A percentile compares a stretch with the other conserved stretches of the same genome.
Evolutionary conservation across 2,329 filamentous ascomycete species (phyloP).

Genomic region (Xylariaceae sp.): DNA sequence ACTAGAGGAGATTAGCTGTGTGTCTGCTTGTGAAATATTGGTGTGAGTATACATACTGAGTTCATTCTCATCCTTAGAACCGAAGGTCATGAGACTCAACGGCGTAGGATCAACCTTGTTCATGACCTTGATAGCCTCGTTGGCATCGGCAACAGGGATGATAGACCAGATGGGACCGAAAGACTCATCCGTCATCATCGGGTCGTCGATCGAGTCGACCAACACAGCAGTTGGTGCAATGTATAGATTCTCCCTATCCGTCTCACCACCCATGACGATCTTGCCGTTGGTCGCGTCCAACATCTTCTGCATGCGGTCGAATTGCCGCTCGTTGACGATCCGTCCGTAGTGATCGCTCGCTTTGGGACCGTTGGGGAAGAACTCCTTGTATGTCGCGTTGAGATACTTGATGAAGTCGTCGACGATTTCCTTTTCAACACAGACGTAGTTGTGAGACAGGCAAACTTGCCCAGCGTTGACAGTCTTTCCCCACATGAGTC

Average conservation of each 20-base stretch:
- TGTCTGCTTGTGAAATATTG: conserved; percentile 1
- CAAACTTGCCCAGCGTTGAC: conserved; percentile 88
- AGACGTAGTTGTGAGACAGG: conserved; percentile 86
- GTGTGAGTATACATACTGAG: conserved; percentile 50
- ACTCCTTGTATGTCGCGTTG: conserved; percentile 65
- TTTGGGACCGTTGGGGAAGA: conserved; percentile 79
- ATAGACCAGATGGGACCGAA: conserved; percentile 93
- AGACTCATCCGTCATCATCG: conserved; percentile 76
- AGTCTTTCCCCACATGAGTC: conserved; percentile 85
- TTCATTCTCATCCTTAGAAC: conserved; percentile 71
- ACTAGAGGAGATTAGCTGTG: conserved; percentile 35
- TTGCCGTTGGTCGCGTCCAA: conserved; percentile 79
- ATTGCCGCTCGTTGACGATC: conserved; percentile 77
- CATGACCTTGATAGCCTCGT: conserved; percentile 78
- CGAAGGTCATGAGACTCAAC: conserved; percentile 80
- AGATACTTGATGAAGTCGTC: conserved; percentile 70
- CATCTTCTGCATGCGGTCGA: conserved; percentile 82
- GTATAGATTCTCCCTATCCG: conserved; percentile 75
- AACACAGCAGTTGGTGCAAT: conserved; percentile 93
- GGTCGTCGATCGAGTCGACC: conserved; percentile 70
- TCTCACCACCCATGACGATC: conserved; percentile 80
- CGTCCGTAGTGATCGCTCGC: conserved; percentile 73
- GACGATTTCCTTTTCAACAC: conserved; percentile 73
- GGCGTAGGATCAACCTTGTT: conserved; percentile 81
- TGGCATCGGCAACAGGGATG: conserved; percentile 71